Conservation (phyloP, 2,329 filamentous ascomycete species). For the Fusarium sp. region DNA sequence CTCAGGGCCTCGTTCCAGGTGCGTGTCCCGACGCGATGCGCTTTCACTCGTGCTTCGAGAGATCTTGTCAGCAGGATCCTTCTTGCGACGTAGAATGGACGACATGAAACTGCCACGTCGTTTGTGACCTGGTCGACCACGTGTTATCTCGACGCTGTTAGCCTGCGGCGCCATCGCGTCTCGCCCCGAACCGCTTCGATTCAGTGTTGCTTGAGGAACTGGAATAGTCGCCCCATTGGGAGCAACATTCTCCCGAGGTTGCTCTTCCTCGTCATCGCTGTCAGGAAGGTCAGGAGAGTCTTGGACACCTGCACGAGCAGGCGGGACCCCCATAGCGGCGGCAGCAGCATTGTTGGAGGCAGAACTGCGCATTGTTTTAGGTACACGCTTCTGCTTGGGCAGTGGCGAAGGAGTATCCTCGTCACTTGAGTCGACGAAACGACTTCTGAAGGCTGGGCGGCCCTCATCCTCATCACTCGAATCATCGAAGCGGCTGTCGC, state of each 20-base stretch:
- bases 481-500: slow-evolving; percentile 72
- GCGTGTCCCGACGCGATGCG: slow-evolving; percentile 68
- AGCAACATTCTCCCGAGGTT: slow-evolving; percentile 18
- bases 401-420: slow-evolving; percentile 44
- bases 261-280: slow-evolving; percentile 59
- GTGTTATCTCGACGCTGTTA: slow-evolving; percentile 24
- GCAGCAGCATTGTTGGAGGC: slow-evolving; percentile 47
- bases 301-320: slow-evolving; percentile 56
- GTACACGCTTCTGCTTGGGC: slow-evolving; percentile 46
- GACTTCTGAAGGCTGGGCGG: slow-evolving; percentile 53
- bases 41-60: slow-evolving; percentile 64
- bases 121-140: slow-evolving; percentile 43
- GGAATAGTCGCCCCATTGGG: neutral
- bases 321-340: slow-evolving; percentile 46
- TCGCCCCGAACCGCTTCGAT: slow-evolving; percentile 53
- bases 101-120: slow-evolving; percentile 63
- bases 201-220: slow-evolving; percentile 45
- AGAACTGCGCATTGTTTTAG: slow-evolving; percentile 44
- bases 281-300: slow-evolving; percentile 68
- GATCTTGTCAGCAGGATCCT: slow-evolving; percentile 59
- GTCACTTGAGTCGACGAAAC: slow-evolving; percentile 77
- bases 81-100: slow-evolving; percentile 70
- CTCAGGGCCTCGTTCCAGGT: slow-evolving; percentile 64
- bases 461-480: slow-evolving; percentile 71
- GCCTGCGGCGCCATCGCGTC: slow-evolving; percentile 44